These are phyloP conservation scores for Coemansia sp. DNA, from an alignment of 192 early-diverging fungal species.

Conservation along the genomic window DNA sequence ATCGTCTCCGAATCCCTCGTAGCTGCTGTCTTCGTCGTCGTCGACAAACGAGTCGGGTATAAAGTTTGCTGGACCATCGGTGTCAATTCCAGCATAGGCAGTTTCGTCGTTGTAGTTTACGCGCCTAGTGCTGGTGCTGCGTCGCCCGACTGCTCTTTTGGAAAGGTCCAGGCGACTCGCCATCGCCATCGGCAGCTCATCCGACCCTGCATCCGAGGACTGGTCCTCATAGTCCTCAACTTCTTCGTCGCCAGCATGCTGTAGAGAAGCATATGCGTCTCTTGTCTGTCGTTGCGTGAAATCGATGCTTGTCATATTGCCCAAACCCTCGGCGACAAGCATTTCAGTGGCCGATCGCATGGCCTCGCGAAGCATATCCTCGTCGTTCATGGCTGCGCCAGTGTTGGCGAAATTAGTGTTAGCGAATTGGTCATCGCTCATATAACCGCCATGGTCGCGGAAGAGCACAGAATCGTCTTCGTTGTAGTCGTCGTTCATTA, in stretches of 20 bases:
- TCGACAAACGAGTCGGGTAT: constrained; percentile 16
- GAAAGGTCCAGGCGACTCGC: not conserved
- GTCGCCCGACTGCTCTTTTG: not conserved
- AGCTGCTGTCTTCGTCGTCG: constrained; percentile 51
- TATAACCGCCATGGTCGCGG: constrained; percentile 7
- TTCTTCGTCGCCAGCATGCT: not conserved
- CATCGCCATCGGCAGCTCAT: not conserved
- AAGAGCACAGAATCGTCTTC: not conserved
- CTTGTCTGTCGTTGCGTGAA: constrained; percentile 20
- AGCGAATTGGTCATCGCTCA: not conserved
- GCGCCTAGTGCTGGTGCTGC: constrained; percentile 7
- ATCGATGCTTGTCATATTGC: constrained; percentile 40
- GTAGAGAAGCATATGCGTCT: not conserved
- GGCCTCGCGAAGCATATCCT: constrained; percentile 27
- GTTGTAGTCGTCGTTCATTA: constrained; percentile 1
- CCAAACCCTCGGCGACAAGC: constrained; percentile 47
- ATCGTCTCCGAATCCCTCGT: constrained; percentile 23
- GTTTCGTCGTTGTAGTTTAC: constrained; percentile 24
- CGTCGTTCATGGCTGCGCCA: constrained; percentile 4
- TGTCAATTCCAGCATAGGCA: constrained; percentile 4
- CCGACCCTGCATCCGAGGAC: not conserved
- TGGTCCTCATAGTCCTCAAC: constrained; percentile 1
- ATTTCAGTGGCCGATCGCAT: constrained; percentile 37
- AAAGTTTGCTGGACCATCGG: not conserved
- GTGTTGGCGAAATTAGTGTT: not conserved